Conservation (phyloP, 2,329 filamentous ascomycete species). For the Fusarium kyushuense region DNA sequence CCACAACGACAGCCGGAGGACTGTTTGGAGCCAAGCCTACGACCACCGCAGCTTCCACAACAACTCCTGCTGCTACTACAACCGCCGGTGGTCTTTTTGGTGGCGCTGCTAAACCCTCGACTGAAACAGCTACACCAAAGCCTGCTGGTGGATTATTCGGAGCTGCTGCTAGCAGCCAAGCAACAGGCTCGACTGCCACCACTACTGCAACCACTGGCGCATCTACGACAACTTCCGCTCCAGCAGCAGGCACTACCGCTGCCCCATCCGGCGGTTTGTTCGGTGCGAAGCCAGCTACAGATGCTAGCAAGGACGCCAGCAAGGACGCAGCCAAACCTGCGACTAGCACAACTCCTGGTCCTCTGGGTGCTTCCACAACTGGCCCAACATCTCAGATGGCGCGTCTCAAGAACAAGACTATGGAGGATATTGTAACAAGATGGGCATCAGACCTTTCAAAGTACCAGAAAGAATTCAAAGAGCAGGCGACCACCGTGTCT, state of each 20-base stretch:
- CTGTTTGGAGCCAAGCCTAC: slow-evolving; percentile 53
- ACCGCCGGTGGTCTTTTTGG: slow-evolving; percentile 45
- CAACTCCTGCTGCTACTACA: slow-evolving; percentile 47
- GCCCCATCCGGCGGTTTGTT: slow-evolving; percentile 52
- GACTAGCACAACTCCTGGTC: slow-evolving; percentile 51
- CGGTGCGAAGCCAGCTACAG: slow-evolving; percentile 51
- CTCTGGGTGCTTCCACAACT: slow-evolving; percentile 78
- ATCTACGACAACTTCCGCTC: slow-evolving; percentile 45
- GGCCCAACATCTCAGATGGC: slow-evolving; percentile 88
- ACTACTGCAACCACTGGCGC: slow-evolving; percentile 44
- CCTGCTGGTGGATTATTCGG: slow-evolving; percentile 47
- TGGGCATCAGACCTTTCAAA: slow-evolving; percentile 97
- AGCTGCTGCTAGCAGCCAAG: slow-evolving; percentile 34
- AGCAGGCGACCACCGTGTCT: slow-evolving; percentile 87
- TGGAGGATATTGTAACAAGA: slow-evolving; percentile 97
- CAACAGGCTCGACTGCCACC: slow-evolving; percentile 42
- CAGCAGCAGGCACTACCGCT: slow-evolving; percentile 47
- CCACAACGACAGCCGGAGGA: slow-evolving; percentile 48
- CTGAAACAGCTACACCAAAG: slow-evolving; percentile 40
- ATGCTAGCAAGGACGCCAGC: slow-evolving; percentile 47
- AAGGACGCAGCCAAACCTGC: slow-evolving; percentile 50
- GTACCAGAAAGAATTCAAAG: slow-evolving; percentile 96
- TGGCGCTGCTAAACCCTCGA: slow-evolving; percentile 39
- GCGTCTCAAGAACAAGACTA: slow-evolving; percentile 96
- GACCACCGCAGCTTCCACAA: slow-evolving; percentile 46